Evolutionary conservation across 805 yeast genomes (phyloP), one percentile per base, ranked within the genome.

Genomic region (Candida silvatica): DNA sequence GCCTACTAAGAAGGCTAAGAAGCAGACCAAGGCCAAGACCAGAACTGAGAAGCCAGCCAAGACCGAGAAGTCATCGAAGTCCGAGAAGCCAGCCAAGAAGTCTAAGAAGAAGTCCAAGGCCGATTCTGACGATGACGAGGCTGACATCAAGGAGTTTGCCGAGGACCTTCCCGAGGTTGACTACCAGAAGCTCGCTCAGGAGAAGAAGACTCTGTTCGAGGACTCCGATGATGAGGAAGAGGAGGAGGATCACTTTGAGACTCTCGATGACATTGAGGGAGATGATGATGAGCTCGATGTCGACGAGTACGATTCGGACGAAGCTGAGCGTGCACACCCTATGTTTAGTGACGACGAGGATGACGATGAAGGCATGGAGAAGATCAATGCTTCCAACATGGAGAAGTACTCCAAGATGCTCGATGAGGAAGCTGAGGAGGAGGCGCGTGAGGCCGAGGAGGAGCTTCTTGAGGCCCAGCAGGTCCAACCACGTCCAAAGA

Each of bases 331-430:
- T 40, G 78, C 58, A 15, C 73, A 66, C 46, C 87, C 92, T 31
- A 76, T 80, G 77, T 87, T 85, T 49, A 81, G 94, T 16, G 95
- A 85, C 50, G 85, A 78, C 42, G 49, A 45, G 29, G 85, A 77
- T 35, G 73, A 69, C 35, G 76, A 70, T 40, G 77, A 69, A 25
- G 84, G 67, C 35, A 77, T 81, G 51, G 87, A 82, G 44, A 71
- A 67, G 38, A 66, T 83, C 49, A 82, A 81, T 54, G 90, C 85
- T 25, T 76, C 81, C 36, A 83, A 83, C 54, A 81, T 83, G 87
- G 94, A 83, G 63, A 79, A 80, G 3, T 69, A 77, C 38, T 81
- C 92, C 27, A 69, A 68, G 43, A 67, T 65, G 50, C 65, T 83
- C 40, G 94, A 83, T 47, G 77, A 68, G 36, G 62, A 57, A 38